Evolutionary conservation across 1,284 basidiomycete species (phyloP).

Genomic region (Tilletia walkeri): DNA sequence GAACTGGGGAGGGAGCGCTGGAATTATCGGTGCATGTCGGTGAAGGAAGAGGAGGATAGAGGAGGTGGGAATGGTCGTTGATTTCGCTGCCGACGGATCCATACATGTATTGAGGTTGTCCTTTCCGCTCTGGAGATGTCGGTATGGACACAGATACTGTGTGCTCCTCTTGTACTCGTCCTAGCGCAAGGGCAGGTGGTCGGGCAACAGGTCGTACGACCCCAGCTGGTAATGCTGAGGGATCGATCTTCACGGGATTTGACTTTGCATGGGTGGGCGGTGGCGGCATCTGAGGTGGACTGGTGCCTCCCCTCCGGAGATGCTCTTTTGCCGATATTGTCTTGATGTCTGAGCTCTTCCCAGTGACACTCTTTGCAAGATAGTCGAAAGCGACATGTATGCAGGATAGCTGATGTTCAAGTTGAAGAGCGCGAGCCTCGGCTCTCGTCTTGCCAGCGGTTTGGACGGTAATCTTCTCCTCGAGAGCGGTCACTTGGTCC

Average conservation of each 20-base stretch:
- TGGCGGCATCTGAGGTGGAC: background rate
- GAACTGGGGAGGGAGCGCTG: background rate
- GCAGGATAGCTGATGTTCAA: background rate
- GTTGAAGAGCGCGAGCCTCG: background rate
- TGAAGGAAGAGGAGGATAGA: slow-evolving; percentile 1
- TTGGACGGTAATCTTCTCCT: background rate
- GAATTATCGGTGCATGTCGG: background rate
- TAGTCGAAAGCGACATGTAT: background rate
- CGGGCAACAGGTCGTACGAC: background rate
- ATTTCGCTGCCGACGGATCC: background rate
- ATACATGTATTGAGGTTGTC: background rate
- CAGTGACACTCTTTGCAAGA: background rate
- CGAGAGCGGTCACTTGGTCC: background rate
- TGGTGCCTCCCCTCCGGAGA: background rate
- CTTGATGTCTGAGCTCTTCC: background rate
- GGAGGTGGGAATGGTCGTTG: background rate
- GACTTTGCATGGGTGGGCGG: background rate
- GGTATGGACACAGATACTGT: background rate
- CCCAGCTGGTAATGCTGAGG: background rate
- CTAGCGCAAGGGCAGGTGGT: background rate
- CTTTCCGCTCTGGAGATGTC: background rate
- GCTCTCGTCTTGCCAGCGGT: slow-evolving; percentile 3
- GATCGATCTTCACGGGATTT: background rate
- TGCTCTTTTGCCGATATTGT: background rate
- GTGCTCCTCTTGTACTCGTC: background rate